Evolutionary conservation across 1,139 yeast species (phyloP), one percentile per base, ranked within the genome.

Genomic region (Yamadazyma blattariae): DNA sequence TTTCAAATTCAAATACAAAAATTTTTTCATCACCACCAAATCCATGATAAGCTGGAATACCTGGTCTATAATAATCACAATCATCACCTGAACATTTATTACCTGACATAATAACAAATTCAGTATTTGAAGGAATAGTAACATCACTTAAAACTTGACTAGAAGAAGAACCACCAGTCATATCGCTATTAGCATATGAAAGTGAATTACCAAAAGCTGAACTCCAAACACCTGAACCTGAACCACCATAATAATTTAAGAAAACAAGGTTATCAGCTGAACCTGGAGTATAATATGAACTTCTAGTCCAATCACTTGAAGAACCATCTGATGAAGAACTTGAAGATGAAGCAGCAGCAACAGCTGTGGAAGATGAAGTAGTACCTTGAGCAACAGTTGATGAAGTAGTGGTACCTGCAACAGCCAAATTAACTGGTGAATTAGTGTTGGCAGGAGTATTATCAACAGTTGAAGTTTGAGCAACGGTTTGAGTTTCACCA

Each of bases 151-250:
- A 67, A 16, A 79, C 65, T 13, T 77, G 76, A 10, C 84, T 56
- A 27, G 77, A 61, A 7, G 81, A 59, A 12, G 96, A 84, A 46
- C 81, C 79, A 37, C 81, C 72, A 31, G 73, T 65, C 61, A 95
- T 96, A 53, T 89, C 89, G 12, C 82, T 48, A 46, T 77, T 84
- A 44, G 86, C 82, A 62, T 74, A 92, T 6, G 97, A 86, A 45
- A 92, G 73, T 32, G 97, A 92, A 77, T 84, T 84, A 61, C 98
- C 98, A 62, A 87, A 88, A 57, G 83, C 71, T 26, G 79, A 54
- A 32, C 92, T 86, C 82, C 87, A 88, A 31, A 74, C 75, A 64
- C 96, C 96, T 14, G 95, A 84, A 36, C 87, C 88, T 26, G 77
- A 63, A 47, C 90, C 95, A 59, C 97, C 97, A 48, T 74, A 70